Evolutionary conservation across 768 basidiomycete species (phyloP).

Genomic region (Floccularia luteovirens): DNA sequence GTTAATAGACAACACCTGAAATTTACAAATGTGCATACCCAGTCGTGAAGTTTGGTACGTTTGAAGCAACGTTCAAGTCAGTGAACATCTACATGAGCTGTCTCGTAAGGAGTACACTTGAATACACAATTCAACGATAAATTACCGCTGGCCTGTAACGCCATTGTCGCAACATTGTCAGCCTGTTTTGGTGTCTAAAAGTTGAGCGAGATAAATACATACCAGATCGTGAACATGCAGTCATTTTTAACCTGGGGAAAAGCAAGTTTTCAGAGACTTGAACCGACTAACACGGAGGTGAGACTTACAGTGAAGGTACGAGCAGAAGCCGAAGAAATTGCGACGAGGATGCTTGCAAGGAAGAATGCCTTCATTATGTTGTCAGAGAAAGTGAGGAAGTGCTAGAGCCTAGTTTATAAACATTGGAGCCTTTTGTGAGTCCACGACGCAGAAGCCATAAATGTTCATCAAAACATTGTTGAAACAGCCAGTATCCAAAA

Average conservation of each 20-base stretch:
- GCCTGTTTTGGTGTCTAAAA: too few species aligned
- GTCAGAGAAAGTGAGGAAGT: not conserved
- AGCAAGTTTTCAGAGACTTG: conserved; percentile 1
- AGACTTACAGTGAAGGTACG: conserved; percentile 39
- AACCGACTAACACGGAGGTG: not conserved
- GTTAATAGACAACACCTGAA: not conserved
- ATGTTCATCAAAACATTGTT: too few species aligned
- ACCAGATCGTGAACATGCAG: conserved; percentile 66
- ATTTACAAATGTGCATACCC: conserved; percentile 26
- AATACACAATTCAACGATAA: not conserved
- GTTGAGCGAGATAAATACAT: conserved; percentile 7
- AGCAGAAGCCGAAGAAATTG: conserved; percentile 24
- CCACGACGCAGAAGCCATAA: too few species aligned
- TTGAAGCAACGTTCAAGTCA: conserved; percentile 39
- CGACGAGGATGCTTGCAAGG: conserved; percentile 1
- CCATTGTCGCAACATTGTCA: not conserved
- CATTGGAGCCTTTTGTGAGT: too few species aligned
- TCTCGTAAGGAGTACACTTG: not conserved
- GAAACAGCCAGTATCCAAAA: too few species aligned
- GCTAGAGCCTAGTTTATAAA: not conserved
- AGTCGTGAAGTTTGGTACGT: conserved; percentile 28
- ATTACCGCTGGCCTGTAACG: conserved; percentile 26
- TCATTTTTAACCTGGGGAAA: conserved; percentile 39
- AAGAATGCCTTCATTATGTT: not conserved
- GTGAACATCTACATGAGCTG: conserved; percentile 43